phyloP scores from a whole-genome alignment of 2,329 filamentous ascomycete species.

The Scleromitrula shiraiana region DNA sequence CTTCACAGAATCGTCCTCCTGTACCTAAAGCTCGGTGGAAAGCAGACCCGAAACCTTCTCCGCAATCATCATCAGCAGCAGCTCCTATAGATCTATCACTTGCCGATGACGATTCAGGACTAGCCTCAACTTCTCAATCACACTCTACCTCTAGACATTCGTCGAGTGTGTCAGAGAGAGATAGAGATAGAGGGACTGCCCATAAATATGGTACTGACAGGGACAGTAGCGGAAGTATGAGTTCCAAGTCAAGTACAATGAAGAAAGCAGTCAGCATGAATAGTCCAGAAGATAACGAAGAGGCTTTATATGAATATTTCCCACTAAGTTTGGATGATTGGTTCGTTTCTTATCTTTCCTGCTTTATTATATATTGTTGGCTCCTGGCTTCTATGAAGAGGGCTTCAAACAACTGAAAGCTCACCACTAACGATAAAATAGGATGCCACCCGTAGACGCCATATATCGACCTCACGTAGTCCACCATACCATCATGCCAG shows the following conservation, averaged over 20 bases:
- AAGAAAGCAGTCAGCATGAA: conserved; percentile 31
- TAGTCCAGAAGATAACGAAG: conserved; percentile 66
- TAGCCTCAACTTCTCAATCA: conserved; percentile 4
- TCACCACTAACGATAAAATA: conserved; percentile 27
- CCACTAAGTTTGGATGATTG: conserved; percentile 85
- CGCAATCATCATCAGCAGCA: conserved; percentile 10
- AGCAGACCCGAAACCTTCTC: conserved; percentile 10
- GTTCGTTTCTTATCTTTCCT: conserved; percentile 33
- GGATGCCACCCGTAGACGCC: conserved; percentile 80
- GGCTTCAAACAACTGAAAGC: no score
- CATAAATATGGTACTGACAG: conserved; percentile 9
- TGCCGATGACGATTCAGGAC: conserved; percentile 21
- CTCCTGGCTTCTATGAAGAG: no score
- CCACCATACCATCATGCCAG: conserved; percentile 70
- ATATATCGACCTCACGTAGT: conserved; percentile 90
- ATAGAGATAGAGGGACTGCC: conserved; percentile 1
- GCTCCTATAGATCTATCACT: conserved; percentile 27
- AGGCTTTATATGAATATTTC: conserved; percentile 91
- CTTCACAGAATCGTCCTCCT: conserved; percentile 20
- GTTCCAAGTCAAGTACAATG: conserved; percentile 28
- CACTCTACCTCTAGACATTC: background rate
- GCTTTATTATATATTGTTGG: no score
- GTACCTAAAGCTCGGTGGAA: conserved; percentile 30
- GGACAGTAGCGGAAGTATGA: conserved; percentile 29
- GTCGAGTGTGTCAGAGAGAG: conserved; percentile 2